These are phyloP conservation scores for Corchorus capsularis DNA, from an alignment of 345 rosid species.

Conservation along the genomic window DNA sequence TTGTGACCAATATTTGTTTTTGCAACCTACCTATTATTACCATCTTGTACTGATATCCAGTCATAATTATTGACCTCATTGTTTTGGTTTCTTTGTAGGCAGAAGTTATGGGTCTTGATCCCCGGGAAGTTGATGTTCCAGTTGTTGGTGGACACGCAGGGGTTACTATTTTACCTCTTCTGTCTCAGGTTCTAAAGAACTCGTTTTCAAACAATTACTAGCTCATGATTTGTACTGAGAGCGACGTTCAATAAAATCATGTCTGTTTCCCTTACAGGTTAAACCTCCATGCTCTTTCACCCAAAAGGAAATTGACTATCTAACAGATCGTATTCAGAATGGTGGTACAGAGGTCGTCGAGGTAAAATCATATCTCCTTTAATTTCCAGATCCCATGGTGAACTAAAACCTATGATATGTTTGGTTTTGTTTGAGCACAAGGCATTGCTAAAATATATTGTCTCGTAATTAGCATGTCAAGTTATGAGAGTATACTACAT, in stretches of 20 bases:
- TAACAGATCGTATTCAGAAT: conserved; percentile 92
- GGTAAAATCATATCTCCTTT: conserved; percentile 38
- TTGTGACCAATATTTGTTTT: background rate
- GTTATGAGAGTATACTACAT: background rate
- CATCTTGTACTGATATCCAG: background rate
- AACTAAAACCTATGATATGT: background rate
- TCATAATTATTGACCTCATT: background rate
- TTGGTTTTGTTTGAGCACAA: background rate
- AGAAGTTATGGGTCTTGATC: conserved; percentile 82
- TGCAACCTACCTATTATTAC: background rate
- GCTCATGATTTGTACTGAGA: background rate
- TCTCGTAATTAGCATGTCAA: background rate
- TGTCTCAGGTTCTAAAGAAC: conserved; percentile 63
- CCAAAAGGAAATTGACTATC: conserved; percentile 71
- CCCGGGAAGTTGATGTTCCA: conserved; percentile 71
- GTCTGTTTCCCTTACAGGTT: conserved; percentile 45
- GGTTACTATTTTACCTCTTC: conserved; percentile 72
- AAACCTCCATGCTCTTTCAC: conserved; percentile 85
- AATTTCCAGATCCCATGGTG: background rate
- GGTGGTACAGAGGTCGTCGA: conserved; percentile 99
- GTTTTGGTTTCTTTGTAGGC: conserved; percentile 44
- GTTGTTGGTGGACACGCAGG: conserved; percentile 92
- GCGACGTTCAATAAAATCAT: background rate
- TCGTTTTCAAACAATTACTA: background rate
- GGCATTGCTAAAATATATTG: background rate